Evolutionary conservation across 2,329 filamentous ascomycete genomes (phyloP), one percentile per base, ranked within the genome.

Genomic region (Amylocarpus encephaloides): DNA sequence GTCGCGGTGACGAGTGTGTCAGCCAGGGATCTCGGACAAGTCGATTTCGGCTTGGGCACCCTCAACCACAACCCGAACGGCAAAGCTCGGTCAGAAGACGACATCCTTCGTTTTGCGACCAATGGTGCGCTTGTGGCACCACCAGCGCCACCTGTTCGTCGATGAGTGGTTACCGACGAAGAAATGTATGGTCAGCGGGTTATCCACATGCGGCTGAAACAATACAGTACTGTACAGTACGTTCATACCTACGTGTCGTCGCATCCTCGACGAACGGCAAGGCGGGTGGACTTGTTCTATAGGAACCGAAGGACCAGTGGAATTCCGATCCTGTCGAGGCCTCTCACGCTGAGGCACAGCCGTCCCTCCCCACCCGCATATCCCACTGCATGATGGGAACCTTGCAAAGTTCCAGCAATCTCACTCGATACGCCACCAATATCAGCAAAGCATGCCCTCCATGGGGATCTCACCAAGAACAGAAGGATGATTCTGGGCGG

Each of bases 91-190:
- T 58, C 40, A 16, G 62, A 78, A 49, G 70, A 73, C 39, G 70
- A 72, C 40, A 68, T 77, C 38, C 62, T 78, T 59, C 67, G 70
- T 54, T 77, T 73, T 62, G 74, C 76, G 67, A 75, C 71, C 51
- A 77, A 70, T 22, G 76, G 75, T 15, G 35, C 52, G 13, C 29
- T 40, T 12, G 16, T 42, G 7, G 35, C n/a, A 34, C 38, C 46
- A 16, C 22, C 45, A 33, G 45, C 18, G 4, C 45, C 35, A 26
- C 35, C 22, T 18, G 32, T 29, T 46, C 43, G 34, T 18, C 19
- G 33, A 18, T 44, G 42, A 33, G 15, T 36, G 34, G 34, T 13
- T 13, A 13, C 12, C 15, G 15, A 16, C 12, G 9, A 36, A 10
- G 34, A 36, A 36, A 36, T 13, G 5, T 4, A 36, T 13, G 15